These are phyloP conservation scores for Jaltomata sinuosa DNA, from an alignment of 257 asterid species.

Conservation along the genomic window DNA sequence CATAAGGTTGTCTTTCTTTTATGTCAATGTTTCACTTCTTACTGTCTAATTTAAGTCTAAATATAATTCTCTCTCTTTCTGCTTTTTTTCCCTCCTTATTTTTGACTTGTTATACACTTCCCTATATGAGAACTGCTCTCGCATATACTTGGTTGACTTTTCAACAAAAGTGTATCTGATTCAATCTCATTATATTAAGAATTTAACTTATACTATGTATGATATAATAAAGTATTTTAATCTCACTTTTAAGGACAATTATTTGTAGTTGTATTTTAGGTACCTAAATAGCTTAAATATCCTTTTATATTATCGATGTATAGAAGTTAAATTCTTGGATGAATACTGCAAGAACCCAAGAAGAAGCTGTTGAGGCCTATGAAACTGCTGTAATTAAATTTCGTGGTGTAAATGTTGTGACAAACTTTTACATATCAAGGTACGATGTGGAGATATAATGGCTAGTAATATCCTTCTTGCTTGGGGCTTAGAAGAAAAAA, in stretches of 20 bases:
- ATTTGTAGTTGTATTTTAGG: neutral
- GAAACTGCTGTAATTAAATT: conserved; percentile 94
- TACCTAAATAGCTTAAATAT: neutral
- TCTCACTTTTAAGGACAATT: neutral
- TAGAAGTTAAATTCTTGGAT: no score
- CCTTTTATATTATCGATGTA: no score
- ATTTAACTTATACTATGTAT: neutral
- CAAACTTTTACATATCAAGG: conserved; percentile 70
- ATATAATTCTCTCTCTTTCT: neutral
- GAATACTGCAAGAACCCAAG: conserved; percentile 68
- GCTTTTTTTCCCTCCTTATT: neutral
- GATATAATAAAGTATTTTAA: neutral
- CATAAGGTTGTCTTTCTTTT: neutral
- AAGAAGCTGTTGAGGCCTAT: conserved; percentile 98
- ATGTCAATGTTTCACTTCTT: neutral
- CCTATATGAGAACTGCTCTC: neutral
- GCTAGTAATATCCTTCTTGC: conserved; percentile 69
- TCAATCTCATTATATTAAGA: neutral
- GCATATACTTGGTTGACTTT: neutral
- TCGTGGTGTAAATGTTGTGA: conserved; percentile 78
- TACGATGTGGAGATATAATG: conserved; percentile 78
- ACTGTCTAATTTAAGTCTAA: neutral
- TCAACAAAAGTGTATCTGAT: neutral
- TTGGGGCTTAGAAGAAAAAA: conserved; percentile 55
- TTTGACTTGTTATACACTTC: neutral